Base-by-base conservation (phyloP, 2,329 filamentous ascomycete genomes). In the Colletotrichum sublineola region DNA sequence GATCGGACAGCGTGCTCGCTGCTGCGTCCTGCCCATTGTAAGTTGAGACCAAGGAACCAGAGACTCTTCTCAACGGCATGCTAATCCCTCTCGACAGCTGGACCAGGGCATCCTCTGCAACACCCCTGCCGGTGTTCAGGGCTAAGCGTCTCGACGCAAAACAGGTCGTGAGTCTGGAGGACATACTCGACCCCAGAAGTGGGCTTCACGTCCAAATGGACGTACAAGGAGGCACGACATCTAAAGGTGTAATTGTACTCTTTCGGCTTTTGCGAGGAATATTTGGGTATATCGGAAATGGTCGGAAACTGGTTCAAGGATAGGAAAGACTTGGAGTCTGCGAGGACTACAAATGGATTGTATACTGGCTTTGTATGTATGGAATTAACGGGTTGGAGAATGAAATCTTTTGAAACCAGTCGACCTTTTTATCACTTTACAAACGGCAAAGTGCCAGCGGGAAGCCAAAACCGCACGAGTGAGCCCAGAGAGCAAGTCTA, bases 1-100 rank as follows among this genome's bases (percentile, higher is more conserved):
- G 6, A 81, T 83, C 6, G 87, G 87, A 63, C 87, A 89, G 80
- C 85, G 85, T 73, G 87, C 87, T 68, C 87, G 87, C 76, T 90
- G 89, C 85, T 91, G 89, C 75, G 79, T 86, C 15, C 75, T 90
- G 24, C 88, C 88, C 9, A 83, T 90, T 24, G 62, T 75, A 24
- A 65, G 74, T 74, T 29, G 0, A 11, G 33, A 48, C 31, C 38
- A 1, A 9, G 2, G 31, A 7, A 12, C 20, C 20, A 5, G 1
- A 38, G 12, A 5, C 33, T 52, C 6, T 1, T 18, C 9, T 15
- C 12, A 1, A 38, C 40, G 14, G 24, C 14, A 14, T 60, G 40
- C 72, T 74, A 11, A 73, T 20, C 8, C 18, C 58, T 0, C 18
- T 12, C 1, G 14, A 56, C 60, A 75, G 74, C 75, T 83, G 71